A percentile compares a stretch with the other conserved stretches of the same genome.
phyloP scores from a whole-genome alignment of 208 protist species.

The Leishmania major region DNA sequence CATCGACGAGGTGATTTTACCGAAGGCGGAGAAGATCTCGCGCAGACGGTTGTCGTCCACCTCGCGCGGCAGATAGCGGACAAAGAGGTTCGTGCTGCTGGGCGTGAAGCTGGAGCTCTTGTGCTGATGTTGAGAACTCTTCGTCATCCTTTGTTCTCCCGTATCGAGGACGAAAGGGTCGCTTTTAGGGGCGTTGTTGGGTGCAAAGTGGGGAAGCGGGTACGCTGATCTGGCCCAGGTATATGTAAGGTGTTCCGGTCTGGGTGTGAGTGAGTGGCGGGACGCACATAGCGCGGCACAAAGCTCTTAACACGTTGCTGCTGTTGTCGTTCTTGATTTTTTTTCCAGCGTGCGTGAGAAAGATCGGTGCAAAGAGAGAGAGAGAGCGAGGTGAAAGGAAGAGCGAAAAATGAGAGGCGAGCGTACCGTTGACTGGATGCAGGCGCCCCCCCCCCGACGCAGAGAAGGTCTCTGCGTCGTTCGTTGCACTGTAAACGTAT shows the following conservation, averaged over 20 bases:
- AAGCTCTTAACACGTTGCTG: no score
- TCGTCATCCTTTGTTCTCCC: background rate
- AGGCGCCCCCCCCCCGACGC: no score
- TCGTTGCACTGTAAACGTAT: no score
- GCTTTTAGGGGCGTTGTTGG: background rate
- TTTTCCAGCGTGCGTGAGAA: background rate
- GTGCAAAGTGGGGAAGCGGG: background rate
- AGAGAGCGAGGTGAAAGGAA: background rate
- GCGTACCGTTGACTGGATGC: no score
- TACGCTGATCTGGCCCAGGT: background rate
- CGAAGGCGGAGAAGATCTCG: constrained; percentile 36
- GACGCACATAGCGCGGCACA: no score
- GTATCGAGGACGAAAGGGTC: background rate
- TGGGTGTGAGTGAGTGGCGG: background rate
- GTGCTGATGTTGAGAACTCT: background rate
- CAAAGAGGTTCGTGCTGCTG: constrained; percentile 49
- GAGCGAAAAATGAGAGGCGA: background rate
- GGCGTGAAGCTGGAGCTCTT: background rate
- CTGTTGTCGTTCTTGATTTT: no score
- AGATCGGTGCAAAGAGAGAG: background rate
- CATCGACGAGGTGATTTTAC: constrained; percentile 40
- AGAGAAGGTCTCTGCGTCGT: no score
- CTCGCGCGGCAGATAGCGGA: constrained; percentile 34
- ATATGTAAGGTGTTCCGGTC: background rate
- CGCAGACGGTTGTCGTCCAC: constrained; percentile 40